Conservation (phyloP, 169 alveolate species). For the Babesia ovis region DNA sequence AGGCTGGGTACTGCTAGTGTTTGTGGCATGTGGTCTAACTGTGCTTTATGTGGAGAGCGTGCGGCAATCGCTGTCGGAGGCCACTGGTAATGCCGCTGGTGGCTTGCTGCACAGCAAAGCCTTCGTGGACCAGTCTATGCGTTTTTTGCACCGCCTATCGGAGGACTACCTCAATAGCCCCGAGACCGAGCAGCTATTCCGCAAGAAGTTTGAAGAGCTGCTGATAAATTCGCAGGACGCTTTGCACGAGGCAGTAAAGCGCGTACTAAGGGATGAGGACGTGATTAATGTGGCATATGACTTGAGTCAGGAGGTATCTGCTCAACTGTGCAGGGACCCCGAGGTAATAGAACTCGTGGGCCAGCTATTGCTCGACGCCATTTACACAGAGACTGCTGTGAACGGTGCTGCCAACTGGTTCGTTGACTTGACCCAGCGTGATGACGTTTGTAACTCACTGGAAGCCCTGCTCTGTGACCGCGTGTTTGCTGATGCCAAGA, state of each 20-base stretch:
- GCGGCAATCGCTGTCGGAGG: conserved; percentile 13
- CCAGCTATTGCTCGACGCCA: conserved; percentile 36
- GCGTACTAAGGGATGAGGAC: conserved; percentile 1
- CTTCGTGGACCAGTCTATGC: conserved; percentile 16
- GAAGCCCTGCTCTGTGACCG: conserved; percentile 8
- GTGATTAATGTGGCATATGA: conserved; percentile 3
- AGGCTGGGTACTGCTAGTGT: conserved; percentile 1
- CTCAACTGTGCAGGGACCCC: conserved; percentile 29
- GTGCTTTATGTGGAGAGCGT: conserved; percentile 36
- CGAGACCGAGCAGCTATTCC: conserved; percentile 13
- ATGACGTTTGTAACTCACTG: conserved; percentile 27
- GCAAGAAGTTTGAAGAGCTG: conserved; percentile 11
- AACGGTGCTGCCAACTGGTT: conserved; percentile 56
- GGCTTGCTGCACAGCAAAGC: conserved; percentile 11
- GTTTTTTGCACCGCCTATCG: conserved; percentile 1
- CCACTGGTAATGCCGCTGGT: conserved; percentile 40
- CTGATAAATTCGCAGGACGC: not conserved
- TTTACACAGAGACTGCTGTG: conserved; percentile 48
- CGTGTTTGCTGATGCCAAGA: conserved; percentile 3
- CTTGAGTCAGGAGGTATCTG: conserved; percentile 1
- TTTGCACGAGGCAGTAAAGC: not conserved
- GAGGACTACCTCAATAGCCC: conserved; percentile 29
- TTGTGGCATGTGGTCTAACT: conserved; percentile 9
- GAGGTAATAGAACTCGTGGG: conserved; percentile 36
- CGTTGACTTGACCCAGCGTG: conserved; percentile 26